These are phyloP conservation scores for Hypoxylon sp. DNA, from an alignment of 2,329 filamentous ascomycete genomes.

Conservation along the genomic window DNA sequence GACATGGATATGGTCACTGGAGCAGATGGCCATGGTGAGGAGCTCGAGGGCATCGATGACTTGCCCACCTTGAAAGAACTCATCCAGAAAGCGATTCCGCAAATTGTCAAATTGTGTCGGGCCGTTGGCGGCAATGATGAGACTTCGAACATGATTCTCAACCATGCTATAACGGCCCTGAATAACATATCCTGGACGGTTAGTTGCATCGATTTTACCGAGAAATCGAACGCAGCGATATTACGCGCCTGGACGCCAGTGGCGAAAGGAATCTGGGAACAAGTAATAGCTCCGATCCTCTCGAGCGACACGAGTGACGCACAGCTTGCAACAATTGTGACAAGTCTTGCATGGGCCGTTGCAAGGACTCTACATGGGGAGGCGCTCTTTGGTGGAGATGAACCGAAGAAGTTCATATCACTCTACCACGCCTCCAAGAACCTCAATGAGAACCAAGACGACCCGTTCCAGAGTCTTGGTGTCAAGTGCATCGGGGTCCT, in stretches of 20 bases:
- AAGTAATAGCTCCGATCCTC: slow-evolving; percentile 68
- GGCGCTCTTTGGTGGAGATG: slow-evolving; percentile 62
- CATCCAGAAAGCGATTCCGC: slow-evolving; percentile 60
- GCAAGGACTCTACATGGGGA: slow-evolving; percentile 66
- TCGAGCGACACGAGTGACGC: slow-evolving; percentile 72
- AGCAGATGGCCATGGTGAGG: slow-evolving; percentile 58
- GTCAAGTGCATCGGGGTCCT: slow-evolving; percentile 77
- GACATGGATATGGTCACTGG: slow-evolving; percentile 76
- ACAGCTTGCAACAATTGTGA: slow-evolving; percentile 71
- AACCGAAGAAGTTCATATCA: slow-evolving; percentile 73
- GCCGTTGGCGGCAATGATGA: slow-evolving; percentile 58
- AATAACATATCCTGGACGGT: slow-evolving; percentile 78
- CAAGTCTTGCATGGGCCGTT: slow-evolving; percentile 75
- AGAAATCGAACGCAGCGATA: slow-evolving; percentile 65
- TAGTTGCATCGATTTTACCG: slow-evolving; percentile 70
- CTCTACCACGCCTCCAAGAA: slow-evolving; percentile 71
- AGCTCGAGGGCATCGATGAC: slow-evolving; percentile 61
- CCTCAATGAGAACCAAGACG: slow-evolving; percentile 55
- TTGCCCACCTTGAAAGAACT: slow-evolving; percentile 66
- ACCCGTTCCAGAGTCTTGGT: slow-evolving; percentile 72
- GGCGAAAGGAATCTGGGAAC: slow-evolving; percentile 68
- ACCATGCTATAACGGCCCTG: slow-evolving; percentile 69
- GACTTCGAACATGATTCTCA: slow-evolving; percentile 59
- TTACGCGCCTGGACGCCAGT: slow-evolving; percentile 66
- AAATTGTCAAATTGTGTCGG: slow-evolving; percentile 60